Base-by-base conservation (phyloP, 2,329 filamentous ascomycete species). In the Calonectria hongkongensis region DNA sequence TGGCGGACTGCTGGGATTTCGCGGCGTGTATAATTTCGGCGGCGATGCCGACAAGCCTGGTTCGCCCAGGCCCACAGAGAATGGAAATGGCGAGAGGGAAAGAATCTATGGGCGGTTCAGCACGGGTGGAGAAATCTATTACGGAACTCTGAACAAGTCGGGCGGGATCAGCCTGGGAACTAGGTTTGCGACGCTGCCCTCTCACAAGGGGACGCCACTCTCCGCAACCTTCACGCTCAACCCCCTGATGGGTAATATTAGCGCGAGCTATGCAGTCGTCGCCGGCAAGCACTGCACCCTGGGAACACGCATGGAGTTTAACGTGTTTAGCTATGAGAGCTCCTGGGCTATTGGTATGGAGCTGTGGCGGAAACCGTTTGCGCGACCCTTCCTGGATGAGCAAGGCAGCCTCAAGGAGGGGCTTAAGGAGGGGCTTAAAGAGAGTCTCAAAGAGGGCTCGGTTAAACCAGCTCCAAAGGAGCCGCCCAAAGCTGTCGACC, bases 321-420 rank as follows among this genome's bases (percentile, higher is more conserved):
- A 99, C 81, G 94, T 98, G 63, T 98, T 98, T 85, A 98, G 95
- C 82, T 99, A 98, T 86, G 97, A 99, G 86, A 98, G 95, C 81
- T 94, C 97, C 71, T 93, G 98, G 88, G 93, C 95, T 30, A 90
- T 98, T 28, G 97, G 97, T 16, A 94, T 95, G 86, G 97, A 99
- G 86, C 87, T 98, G 51, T 99, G 97, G 96, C 92, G 94, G 80
- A 93, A 91, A 79, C 87, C 87, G 25, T 82, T 85, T 18, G 70
- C 78, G 73, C 84, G 86, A 21, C 85, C 50, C 82, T 83, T 78
- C 28, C 78, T 86, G 7, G 84, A 85, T 7, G 82, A 81, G 36
- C 2, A 67, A 30, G 47, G 39, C 25, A 21, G 28, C 48, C 21
- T 50, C 9, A 66, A 63, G 30, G 68, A 51, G 25, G 48, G 48